Conservation (phyloP, 2,329 filamentous ascomycete species). For the Sphaerulina vaccinii region DNA sequence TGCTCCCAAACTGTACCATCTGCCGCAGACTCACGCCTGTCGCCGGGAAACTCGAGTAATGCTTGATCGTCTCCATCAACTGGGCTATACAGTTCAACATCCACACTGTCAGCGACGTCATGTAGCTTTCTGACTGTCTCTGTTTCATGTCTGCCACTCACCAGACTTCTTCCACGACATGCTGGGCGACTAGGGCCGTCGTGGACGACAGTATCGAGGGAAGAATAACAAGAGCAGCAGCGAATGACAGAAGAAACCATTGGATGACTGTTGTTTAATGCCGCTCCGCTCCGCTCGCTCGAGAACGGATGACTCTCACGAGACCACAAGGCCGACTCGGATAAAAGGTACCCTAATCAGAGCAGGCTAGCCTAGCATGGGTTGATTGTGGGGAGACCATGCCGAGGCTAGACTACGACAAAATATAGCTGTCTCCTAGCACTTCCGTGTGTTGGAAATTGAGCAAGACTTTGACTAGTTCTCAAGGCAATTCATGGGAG, state of each 20-base stretch:
- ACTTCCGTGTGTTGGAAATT: too few species aligned
- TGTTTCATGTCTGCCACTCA: slow-evolving; percentile 16
- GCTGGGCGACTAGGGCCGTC: slow-evolving; percentile 24
- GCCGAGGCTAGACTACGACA: too few species aligned
- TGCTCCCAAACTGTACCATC: slow-evolving; percentile 98
- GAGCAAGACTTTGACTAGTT: too few species aligned
- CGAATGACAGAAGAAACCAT: slow-evolving; percentile 5
- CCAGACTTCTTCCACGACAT: slow-evolving; percentile 37
- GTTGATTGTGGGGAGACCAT: too few species aligned
- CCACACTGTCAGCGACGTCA: slow-evolving; percentile 19
- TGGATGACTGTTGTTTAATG: too few species aligned
- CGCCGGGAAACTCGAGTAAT: slow-evolving; percentile 76
- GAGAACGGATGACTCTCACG: slow-evolving; percentile 16
- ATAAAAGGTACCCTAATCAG: slow-evolving; percentile 3
- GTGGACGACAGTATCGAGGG: slow-evolving; percentile 21
- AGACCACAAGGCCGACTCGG: slow-evolving; percentile 10
- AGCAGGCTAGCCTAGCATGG: slow-evolving; percentile 6
- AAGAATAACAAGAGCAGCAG: neutral
- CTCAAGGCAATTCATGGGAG: too few species aligned
- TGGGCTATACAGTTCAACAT: slow-evolving; percentile 22
- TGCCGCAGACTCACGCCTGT: slow-evolving; percentile 94
- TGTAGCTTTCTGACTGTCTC: neutral
- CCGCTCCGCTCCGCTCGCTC: slow-evolving; percentile 9
- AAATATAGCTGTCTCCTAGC: too few species aligned
- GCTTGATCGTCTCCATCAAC: slow-evolving; percentile 36